Evolutionary conservation across 352 stramenopile species (phyloP).

Genomic region (Pythium volutum): DNA sequence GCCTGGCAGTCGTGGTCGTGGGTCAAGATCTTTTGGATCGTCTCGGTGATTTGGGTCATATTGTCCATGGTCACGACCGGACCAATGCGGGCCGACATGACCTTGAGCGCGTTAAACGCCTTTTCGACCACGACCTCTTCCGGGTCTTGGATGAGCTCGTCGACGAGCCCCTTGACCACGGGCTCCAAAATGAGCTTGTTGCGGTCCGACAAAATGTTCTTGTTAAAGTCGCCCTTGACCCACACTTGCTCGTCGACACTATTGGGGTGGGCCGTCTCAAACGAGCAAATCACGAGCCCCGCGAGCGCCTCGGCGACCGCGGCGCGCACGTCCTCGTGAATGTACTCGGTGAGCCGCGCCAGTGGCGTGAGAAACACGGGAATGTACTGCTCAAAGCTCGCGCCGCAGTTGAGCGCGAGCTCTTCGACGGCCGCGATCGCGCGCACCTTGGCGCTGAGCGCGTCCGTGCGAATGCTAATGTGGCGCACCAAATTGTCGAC

Average conservation of each 20-base stretch:
- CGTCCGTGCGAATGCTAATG: constrained; percentile 86
- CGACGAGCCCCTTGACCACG: constrained; percentile 74
- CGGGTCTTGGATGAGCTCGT: constrained; percentile 77
- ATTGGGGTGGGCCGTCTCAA: constrained; percentile 69
- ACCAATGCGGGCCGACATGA: constrained; percentile 93
- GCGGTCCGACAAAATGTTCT: constrained; percentile 72
- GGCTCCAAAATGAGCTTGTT: constrained; percentile 73
- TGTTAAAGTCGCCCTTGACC: constrained; percentile 82
- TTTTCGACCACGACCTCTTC: constrained; percentile 93
- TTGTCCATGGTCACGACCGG: constrained; percentile 89
- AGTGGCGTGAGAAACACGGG: constrained; percentile 79
- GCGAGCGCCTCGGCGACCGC: constrained; percentile 76
- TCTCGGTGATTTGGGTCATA: constrained; percentile 83
- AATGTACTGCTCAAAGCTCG: constrained; percentile 80
- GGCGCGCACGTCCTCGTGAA: constrained; percentile 83
- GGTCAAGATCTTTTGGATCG: constrained; percentile 83
- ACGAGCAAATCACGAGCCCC: constrained; percentile 83
- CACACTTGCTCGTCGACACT: constrained; percentile 82
- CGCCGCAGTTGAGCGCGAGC: constrained; percentile 77
- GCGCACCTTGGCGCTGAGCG: constrained; percentile 82
- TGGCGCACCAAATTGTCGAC: constrained; percentile 68
- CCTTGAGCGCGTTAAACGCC: constrained; percentile 94
- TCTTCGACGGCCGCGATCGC: constrained; percentile 81
- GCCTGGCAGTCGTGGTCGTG: constrained; percentile 92
- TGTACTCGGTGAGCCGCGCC: constrained; percentile 81